Conservation (phyloP, 1,139 yeast species). For the Magnusiomyces tetraspermus region DNA sequence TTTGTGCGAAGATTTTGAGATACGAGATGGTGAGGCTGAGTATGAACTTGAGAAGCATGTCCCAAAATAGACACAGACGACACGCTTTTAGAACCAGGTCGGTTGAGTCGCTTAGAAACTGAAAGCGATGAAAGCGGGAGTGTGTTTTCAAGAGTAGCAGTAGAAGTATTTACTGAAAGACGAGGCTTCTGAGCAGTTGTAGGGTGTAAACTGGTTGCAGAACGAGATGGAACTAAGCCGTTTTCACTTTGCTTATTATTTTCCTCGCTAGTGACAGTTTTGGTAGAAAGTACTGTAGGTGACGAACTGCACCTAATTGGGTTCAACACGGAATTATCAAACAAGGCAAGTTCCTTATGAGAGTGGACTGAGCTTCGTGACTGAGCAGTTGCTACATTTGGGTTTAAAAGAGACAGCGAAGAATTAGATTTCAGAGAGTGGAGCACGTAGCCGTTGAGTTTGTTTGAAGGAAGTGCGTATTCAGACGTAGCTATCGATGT, state of each 20-base stretch:
- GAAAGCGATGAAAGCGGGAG: neutral
- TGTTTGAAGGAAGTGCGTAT: slow-evolving; percentile 13
- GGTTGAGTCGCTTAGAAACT: slow-evolving; percentile 1
- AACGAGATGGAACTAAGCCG: neutral
- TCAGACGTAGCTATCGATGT: slow-evolving; percentile 1
- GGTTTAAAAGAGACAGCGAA: slow-evolving; percentile 10
- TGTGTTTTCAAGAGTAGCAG: neutral
- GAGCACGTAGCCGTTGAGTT: slow-evolving; percentile 20
- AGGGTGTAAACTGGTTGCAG: neutral
- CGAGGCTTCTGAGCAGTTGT: neutral
- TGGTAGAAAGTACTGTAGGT: neutral
- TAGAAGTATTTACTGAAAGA: neutral
- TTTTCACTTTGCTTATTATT: neutral
- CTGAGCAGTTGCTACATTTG: slow-evolving; percentile 10
- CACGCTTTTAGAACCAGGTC: neutral
- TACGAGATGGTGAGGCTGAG: too few species aligned
- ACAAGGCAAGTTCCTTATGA: neutral
- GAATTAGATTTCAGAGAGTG: slow-evolving; percentile 19
- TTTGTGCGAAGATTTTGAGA: slow-evolving; percentile 8
- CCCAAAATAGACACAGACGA: neutral
- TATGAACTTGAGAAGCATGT: slow-evolving; percentile 9
- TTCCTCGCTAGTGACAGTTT: neutral
- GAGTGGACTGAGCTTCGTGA: slow-evolving; percentile 4
- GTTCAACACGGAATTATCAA: neutral
- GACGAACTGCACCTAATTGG: neutral